Evolutionary conservation across 169 alveolate genomes (phyloP), one percentile per base, ranked within the genome.

Genomic region (Plasmodium reichenowi): DNA sequence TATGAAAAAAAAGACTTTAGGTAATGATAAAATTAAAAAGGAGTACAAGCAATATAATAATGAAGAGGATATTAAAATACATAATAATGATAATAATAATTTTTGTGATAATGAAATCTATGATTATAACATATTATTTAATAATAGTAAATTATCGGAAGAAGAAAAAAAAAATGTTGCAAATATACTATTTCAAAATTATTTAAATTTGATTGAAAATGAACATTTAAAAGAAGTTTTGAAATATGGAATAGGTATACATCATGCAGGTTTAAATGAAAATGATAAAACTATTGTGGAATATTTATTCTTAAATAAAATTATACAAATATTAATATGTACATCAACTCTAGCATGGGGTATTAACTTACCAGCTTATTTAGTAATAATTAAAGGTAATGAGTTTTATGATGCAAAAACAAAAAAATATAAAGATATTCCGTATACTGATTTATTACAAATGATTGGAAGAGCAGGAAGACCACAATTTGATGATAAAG

Each of bases 381-480:
- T 98, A 47, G 99, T 98, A 22, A 98, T 98, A 48, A 96, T 99
- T 74, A 72, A 92, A 88, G 96, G 96, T 1, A 94, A 95, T 43
- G 95, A 93, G 56, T 91, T 56, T 85, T 94, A 93, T 64, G 96
- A 93, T 72, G 93, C 95, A 1, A 93, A 92, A 94, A 88, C 93
- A 67, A 88, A 92, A 24, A 91, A 73, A 38, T 85, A 93, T 67
- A 88, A 78, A 32, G 95, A 91, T 32, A 92, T 90, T 24, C 76
- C 96, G 0, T 91, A 89, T 32, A 85, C 93, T 15, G 95, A 89
- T 71, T 88, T 93, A 38, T 24, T 64, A 43, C 98, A 97, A 96
- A 98, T 98, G 99, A 98, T 98, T 88, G 99, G 99, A 22, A 97
- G 99, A 88, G 99, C 99, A 15, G 99, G 99, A 13, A 96, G 99